Evolutionary conservation across 495 filamentous ascomycete species (phyloP), one percentile per base, ranked within the genome.

Genomic region (Corynascus novoguineensis): DNA sequence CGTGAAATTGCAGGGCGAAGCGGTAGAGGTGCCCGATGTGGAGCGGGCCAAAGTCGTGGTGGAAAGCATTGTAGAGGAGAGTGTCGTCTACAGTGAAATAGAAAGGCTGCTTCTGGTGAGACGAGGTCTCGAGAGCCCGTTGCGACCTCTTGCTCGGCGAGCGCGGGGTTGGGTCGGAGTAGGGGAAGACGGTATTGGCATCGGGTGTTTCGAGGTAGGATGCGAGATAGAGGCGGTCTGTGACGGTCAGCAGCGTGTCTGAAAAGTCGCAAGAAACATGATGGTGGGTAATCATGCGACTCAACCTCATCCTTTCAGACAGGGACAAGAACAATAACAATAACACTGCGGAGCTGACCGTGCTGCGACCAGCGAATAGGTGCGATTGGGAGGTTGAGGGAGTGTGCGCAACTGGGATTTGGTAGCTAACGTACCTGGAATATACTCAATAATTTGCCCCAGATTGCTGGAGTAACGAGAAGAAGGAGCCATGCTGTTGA

Each of bases 21-120:
- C 93, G 81, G 76, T 99, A 97, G 27, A 97, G 75, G 64, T 99
- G 93, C 5, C 95, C 93, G 51, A 97, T 95, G 74, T 99, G 95
- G 22, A 97, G 78, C 62, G 93, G 93, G 58, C 93, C 93, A 71
- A 99, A 99, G 71, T 99, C 93, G 57, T 92, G 92, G 71, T 97
- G 91, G 75, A 99, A 99, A 8, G 92, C 90, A 68, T 99, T 97
- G 78, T 99, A 99, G 24, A 96, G 79, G 14, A 99, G 82, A 29
- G 78, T 85, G 65, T 96, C 88, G 66, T 99, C 95, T 56, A 97
- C 83, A 4, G 91, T 91, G 73, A 99, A 99, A 73, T 99, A 99
- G 58, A 86, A 89, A 0, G 95, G 95, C 50, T 84, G 67, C 42
- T 70, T 68, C 34, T 73, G 63, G 67, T 73, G 65, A 1, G 67